Base-by-base conservation (phyloP, 1,284 basidiomycete genomes). In the Schizophyllum amplum region DNA sequence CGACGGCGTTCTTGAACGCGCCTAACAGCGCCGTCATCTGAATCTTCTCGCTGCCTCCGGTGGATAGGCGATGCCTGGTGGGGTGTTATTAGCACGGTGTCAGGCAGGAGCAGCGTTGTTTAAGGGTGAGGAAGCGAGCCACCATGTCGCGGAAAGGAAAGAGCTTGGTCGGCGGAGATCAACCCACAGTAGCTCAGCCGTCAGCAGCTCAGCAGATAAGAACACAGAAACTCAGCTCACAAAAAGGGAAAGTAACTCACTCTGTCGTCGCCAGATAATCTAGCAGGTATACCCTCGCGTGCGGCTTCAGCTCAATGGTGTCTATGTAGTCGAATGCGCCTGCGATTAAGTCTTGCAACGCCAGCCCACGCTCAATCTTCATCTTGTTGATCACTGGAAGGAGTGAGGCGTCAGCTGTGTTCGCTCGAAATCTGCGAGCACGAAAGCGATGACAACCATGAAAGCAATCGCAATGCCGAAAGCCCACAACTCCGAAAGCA, bases 31-130 rank as follows among this genome's bases (percentile, higher is more conserved):
- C 94, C 1, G 93, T 93, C 57, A 99, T 70, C 68, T 99, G 97
- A 57, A 99, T 85, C 67, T 94, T 98, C 70, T 99, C 97, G 61
- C 78, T 95, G 1, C 89, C 94, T 3, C 97, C 96, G 0, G 94
- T 89, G 1, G 94, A 94, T 15, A 99, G 74, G 53, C 97, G 85
- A 70, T 98, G 87, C 69, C 95, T 97, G 54, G 4, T n/a, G n/a
- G 17, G 33, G 33, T 42, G 7, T 42, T 17, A 17, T 42, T 42
- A 51, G 23, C 53, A 22, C 23, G 7, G 23, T 20, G 33, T 23
- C 17, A 15, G 27, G 2, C 4, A 48, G 4, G 47, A 25, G 3
- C 9, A 51, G n/a, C 55, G 23, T 24, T n/a, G n/a, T n/a, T n/a
- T n/a, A n/a, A n/a, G n/a, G n/a, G n/a, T n/a, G n/a, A n/a, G n/a